Conservation (phyloP, 75 land plant species). For the Chamaecyparis obtusa region DNA sequence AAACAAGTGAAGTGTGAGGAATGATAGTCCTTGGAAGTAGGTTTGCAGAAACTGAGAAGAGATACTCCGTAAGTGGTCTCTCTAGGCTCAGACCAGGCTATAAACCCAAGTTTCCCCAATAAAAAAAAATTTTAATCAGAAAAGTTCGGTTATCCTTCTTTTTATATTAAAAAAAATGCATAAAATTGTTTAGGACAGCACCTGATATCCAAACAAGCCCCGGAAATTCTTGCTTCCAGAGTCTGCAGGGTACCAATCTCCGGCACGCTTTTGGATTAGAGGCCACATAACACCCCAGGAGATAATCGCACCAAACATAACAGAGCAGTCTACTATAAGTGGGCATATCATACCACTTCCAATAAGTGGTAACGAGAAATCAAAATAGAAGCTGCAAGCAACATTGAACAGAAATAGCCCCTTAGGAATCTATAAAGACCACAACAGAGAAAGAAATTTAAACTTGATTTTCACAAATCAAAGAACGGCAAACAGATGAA, state of each 20-base stretch:
- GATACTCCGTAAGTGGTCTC: no score
- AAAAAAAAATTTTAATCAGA: no score
- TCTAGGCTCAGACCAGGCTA: no score
- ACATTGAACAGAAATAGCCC: neutral
- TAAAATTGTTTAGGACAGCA: neutral
- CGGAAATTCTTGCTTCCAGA: slow-evolving; percentile 3
- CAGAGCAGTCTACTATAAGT: slow-evolving; percentile 26
- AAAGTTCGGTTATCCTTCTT: neutral
- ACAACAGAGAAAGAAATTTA: neutral
- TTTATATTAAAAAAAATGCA: neutral
- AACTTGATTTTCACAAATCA: no score
- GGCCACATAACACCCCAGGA: slow-evolving; percentile 42
- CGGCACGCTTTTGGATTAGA: slow-evolving; percentile 22
- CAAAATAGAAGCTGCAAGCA: slow-evolving; percentile 27
- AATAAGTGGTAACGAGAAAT: slow-evolving; percentile 23
- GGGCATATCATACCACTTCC: slow-evolving; percentile 39
- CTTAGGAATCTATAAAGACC: neutral
- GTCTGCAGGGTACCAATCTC: slow-evolving; percentile 35
- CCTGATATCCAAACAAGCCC: slow-evolving; percentile 31
- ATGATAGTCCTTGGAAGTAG: no score
- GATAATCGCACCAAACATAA: slow-evolving; percentile 26
- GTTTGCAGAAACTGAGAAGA: no score
- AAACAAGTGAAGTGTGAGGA: no score
- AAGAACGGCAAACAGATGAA: neutral
- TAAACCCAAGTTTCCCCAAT: no score